Evolutionary conservation across 1,139 yeast genomes (phyloP).

Genomic region (Taiozyma sp.): DNA sequence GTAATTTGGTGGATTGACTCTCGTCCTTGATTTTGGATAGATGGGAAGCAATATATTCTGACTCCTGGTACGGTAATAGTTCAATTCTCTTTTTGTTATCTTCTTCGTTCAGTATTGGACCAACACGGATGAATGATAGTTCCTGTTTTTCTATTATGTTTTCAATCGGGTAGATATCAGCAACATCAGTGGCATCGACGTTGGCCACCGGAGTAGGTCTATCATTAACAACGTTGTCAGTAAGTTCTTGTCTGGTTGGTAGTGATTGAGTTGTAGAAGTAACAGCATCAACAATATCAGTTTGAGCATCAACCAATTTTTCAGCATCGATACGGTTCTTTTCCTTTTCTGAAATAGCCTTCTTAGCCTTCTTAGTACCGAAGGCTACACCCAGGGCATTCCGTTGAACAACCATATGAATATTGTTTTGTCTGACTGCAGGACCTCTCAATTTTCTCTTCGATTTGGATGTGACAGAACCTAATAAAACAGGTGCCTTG

Average conservation of each 20-base stretch:
- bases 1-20: slow-evolving; percentile 52
- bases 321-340: slow-evolving; percentile 84
- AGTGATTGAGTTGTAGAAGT: slow-evolving; percentile 62
- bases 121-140: slow-evolving; percentile 58
- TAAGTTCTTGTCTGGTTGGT: slow-evolving; percentile 60
- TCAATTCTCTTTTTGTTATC: slow-evolving; percentile 46
- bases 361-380: slow-evolving; percentile 95
- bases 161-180: slow-evolving; percentile 72
- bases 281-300: slow-evolving; percentile 80
- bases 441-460: slow-evolving; percentile 55
- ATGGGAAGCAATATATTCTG: slow-evolving; percentile 48
- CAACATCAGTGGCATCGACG: slow-evolving; percentile 70
- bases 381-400: slow-evolving; percentile 90
- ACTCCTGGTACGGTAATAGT: slow-evolving; percentile 55
- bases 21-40: slow-evolving; percentile 37
- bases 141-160: slow-evolving; percentile 68
- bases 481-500: slow-evolving; percentile 52
- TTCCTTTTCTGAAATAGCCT: slow-evolving; percentile 76
- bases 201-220: slow-evolving; percentile 83
- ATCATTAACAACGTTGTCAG: slow-evolving; percentile 48
- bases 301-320: slow-evolving; percentile 64
- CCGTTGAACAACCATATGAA: slow-evolving; percentile 54
- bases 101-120: slow-evolving; percentile 43
- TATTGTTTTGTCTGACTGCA: slow-evolving; percentile 43
- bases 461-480: slow-evolving; percentile 49